phyloP scores from a whole-genome alignment of 441 rosid species.

The Viola pubescens region DNA sequence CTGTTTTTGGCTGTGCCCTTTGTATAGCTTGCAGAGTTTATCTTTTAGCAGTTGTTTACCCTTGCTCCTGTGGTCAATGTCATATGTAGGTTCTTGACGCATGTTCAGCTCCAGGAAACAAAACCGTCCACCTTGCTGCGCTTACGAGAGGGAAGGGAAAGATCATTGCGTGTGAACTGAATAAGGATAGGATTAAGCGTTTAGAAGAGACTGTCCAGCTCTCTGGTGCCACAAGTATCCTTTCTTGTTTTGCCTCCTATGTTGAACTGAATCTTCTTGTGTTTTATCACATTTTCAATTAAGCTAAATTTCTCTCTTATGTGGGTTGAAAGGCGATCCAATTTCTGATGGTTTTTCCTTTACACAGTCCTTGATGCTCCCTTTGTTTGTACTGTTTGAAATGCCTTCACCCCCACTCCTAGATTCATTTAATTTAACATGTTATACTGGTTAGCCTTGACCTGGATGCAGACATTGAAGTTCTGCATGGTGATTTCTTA shows the following conservation, averaged over 20 bases:
- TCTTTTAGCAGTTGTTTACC: slow-evolving; percentile 11
- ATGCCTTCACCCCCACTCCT: not conserved
- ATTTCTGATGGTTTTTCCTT: too few species aligned
- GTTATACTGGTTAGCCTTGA: slow-evolving; percentile 26
- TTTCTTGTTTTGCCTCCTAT: slow-evolving; percentile 8
- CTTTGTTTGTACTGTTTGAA: not conserved
- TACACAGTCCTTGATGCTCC: not conserved
- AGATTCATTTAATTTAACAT: not conserved
- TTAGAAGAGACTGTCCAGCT: slow-evolving; percentile 63
- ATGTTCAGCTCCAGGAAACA: slow-evolving; percentile 97
- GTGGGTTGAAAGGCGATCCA: too few species aligned
- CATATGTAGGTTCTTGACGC: slow-evolving; percentile 76
- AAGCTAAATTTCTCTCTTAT: not conserved
- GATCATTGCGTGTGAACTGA: slow-evolving; percentile 74
- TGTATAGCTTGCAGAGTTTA: slow-evolving; percentile 8
- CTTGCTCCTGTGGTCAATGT: slow-evolving; percentile 10
- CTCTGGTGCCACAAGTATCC: slow-evolving; percentile 85
- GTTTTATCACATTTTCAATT: slow-evolving; percentile 3
- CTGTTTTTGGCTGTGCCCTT: slow-evolving; percentile 3
- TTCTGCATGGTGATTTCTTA: slow-evolving; percentile 62
- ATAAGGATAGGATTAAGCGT: slow-evolving; percentile 56
- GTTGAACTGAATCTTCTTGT: not conserved
- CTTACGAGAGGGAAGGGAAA: slow-evolving; percentile 78
- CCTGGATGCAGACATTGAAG: slow-evolving; percentile 52
- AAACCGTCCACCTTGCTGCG: slow-evolving; percentile 90